Evolutionary conservation across 2,329 filamentous ascomycete genomes (phyloP).

Genomic region (Ascochyta pisi): DNA sequence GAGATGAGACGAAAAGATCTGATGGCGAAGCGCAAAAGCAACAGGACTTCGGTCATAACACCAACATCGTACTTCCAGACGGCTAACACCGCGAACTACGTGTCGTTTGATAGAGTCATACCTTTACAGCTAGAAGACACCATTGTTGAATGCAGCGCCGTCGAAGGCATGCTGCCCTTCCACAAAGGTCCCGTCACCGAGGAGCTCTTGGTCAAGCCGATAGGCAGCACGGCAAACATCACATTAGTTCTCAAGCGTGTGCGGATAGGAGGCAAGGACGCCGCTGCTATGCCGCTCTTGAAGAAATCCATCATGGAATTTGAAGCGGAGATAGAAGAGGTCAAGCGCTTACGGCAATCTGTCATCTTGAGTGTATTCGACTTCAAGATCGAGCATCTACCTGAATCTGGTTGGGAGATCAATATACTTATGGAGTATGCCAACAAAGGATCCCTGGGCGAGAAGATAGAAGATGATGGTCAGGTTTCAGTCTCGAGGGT

Average conservation of each 20-base stretch:
- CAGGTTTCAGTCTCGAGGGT: slow-evolving; percentile 76
- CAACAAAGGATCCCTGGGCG: slow-evolving; percentile 81
- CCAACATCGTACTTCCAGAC: slow-evolving; percentile 50
- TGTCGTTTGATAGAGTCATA: slow-evolving; percentile 73
- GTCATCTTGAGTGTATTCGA: slow-evolving; percentile 82
- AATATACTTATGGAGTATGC: slow-evolving; percentile 78
- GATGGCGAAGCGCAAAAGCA: slow-evolving; percentile 64
- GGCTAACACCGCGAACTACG: slow-evolving; percentile 38
- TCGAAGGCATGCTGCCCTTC: slow-evolving; percentile 70
- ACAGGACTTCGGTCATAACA: slow-evolving; percentile 43
- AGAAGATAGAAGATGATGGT: slow-evolving; percentile 81
- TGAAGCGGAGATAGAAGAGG: slow-evolving; percentile 75
- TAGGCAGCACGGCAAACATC: slow-evolving; percentile 56
- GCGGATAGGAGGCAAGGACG: slow-evolving; percentile 57
- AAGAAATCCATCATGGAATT: slow-evolving; percentile 79
- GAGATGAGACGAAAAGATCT: slow-evolving; percentile 74
- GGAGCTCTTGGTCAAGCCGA: slow-evolving; percentile 75
- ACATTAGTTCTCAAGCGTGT: slow-evolving; percentile 69
- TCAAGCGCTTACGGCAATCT: slow-evolving; percentile 77
- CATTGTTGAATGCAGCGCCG: slow-evolving; percentile 70
- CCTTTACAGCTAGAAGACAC: slow-evolving; percentile 68
- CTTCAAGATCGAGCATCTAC: slow-evolving; percentile 72
- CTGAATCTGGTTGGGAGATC: slow-evolving; percentile 68
- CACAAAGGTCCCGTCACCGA: slow-evolving; percentile 70
- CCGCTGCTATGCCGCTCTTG: slow-evolving; percentile 68